phyloP scores from a whole-genome alignment of 2,329 filamentous ascomycete species.

The Lasiodiplodia gonubiensis region DNA sequence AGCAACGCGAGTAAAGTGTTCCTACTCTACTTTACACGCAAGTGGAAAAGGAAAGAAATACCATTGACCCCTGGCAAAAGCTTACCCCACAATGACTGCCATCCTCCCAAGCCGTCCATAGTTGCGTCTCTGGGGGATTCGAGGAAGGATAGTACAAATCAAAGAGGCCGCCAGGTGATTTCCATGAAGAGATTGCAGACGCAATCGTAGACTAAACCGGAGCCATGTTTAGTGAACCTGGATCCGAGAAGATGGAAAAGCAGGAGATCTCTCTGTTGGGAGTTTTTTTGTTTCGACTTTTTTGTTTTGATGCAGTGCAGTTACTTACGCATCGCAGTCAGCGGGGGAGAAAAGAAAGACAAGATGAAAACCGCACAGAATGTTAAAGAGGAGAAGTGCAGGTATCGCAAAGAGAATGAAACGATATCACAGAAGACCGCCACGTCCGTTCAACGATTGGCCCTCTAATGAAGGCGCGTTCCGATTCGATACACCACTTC shows the following conservation, averaged over 20 bases:
- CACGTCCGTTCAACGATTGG: neutral
- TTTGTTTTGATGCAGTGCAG: neutral
- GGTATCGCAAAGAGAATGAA: neutral
- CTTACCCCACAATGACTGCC: neutral
- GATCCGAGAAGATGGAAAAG: neutral
- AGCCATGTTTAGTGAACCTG: no score
- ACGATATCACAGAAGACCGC: neutral
- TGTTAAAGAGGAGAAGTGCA: neutral
- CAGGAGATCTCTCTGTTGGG: neutral
- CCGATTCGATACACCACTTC: neutral
- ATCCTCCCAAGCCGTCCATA: neutral
- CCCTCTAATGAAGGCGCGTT: neutral
- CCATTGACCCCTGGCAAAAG: neutral
- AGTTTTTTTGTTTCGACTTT: neutral
- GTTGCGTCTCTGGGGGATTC: neutral
- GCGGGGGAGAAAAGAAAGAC: neutral
- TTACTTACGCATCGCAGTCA: neutral
- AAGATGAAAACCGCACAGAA: neutral
- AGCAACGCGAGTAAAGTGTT: neutral
- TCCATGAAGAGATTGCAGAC: no score
- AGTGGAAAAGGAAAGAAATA: neutral
- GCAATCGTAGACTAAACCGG: no score
- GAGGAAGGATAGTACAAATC: neutral
- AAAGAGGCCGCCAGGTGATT: neutral
- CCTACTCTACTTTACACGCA: neutral